Conservation (phyloP, 257 asterid genomes). For the Misopates orontium region DNA sequence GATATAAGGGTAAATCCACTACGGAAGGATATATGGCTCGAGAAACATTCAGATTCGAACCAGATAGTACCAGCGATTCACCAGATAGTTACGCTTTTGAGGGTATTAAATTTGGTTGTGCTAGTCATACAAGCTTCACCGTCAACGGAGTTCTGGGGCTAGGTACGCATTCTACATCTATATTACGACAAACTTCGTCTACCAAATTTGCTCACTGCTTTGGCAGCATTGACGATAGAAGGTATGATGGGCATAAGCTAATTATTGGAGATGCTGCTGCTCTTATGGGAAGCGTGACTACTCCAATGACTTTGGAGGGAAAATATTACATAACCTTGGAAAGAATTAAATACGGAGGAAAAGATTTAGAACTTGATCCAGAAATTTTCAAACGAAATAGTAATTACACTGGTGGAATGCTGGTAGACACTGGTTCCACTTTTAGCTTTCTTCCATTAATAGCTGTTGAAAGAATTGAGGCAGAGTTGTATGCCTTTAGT, state of each 20-base stretch:
- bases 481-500: no score
- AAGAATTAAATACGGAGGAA: not conserved
- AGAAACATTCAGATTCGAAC: not conserved
- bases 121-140: not conserved
- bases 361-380: not conserved
- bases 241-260: not conserved
- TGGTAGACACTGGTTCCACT: no score
- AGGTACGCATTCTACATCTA: not conserved
- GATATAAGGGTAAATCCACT: conserved; percentile 35
- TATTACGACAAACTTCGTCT: not conserved
- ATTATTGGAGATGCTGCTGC: not conserved
- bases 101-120: not conserved
- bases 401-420: no score
- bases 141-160: not conserved
- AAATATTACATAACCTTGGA: not conserved
- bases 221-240: not conserved
- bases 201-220: not conserved
- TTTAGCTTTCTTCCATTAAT: no score
- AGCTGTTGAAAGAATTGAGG: no score
- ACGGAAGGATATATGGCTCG: not conserved
- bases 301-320: not conserved
- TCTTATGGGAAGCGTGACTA: not conserved
- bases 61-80: no score
- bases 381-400: no score
- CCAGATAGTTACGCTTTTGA: no score